These are phyloP conservation scores for Xylaria digitata DNA, from an alignment of 2,329 filamentous ascomycete genomes.

Conservation along the genomic window DNA sequence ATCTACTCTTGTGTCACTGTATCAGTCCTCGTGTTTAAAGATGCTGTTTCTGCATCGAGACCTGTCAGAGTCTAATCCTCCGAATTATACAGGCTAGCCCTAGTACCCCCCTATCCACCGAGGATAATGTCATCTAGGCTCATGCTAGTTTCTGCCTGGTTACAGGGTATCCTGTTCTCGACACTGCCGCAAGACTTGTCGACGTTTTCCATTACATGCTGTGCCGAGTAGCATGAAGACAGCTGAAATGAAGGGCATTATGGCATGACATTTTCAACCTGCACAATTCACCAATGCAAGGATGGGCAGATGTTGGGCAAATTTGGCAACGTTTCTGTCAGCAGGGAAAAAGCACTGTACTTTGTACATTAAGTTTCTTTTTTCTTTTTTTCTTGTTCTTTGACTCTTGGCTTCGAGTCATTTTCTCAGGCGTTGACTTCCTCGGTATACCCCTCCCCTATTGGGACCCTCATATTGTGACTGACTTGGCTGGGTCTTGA, in stretches of 20 bases:
- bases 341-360: not conserved
- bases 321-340: not conserved
- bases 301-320: not conserved
- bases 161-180: not conserved
- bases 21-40: not conserved
- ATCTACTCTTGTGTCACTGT: not conserved
- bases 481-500: slow-evolving; percentile 12
- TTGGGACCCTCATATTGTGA: slow-evolving; percentile 5
- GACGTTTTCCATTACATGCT: not conserved
- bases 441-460: slow-evolving; percentile 25
- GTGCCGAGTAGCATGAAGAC: not conserved
- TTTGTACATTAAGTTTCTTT: slow-evolving; percentile 21
- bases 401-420: not conserved
- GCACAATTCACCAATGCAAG: not conserved
- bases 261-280: not conserved
- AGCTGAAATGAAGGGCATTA: not conserved
- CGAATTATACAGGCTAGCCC: slow-evolving; percentile 35
- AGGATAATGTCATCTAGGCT: slow-evolving; percentile 43
- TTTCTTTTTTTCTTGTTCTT: not conserved
- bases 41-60: not conserved
- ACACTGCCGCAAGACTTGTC: slow-evolving; percentile 1
- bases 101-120: slow-evolving; percentile 39
- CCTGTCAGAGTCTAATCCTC: slow-evolving; percentile 23
- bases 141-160: not conserved
- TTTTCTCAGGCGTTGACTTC: slow-evolving; percentile 17